phyloP scores from a whole-genome alignment of 73 alveolate species.

The Paramecium biaurelia region DNA sequence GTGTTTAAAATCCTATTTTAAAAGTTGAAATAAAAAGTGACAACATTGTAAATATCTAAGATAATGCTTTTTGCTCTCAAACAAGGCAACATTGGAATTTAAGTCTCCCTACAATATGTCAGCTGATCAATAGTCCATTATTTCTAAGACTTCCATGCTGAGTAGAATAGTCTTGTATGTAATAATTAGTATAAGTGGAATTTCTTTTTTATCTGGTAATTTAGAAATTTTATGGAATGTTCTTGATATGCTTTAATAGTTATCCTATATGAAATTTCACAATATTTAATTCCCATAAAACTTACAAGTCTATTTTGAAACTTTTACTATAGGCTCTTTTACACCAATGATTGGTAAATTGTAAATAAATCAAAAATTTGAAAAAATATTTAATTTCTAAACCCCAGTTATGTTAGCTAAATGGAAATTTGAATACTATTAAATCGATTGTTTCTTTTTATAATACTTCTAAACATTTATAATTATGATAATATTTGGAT shows the following conservation, averaged over 20 bases:
- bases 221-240: background rate
- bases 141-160: background rate
- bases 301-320: background rate
- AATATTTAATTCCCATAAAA: background rate
- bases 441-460: no score
- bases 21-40: background rate
- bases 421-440: background rate
- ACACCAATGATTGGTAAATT: background rate
- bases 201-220: background rate
- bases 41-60: background rate
- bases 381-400: no score
- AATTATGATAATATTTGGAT: background rate
- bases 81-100: background rate
- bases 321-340: background rate
- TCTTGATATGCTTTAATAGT: background rate
- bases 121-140: background rate
- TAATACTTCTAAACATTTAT: background rate
- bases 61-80: background rate
- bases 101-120: background rate
- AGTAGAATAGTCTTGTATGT: no score
- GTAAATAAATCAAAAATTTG: background rate
- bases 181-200: background rate
- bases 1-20: background rate
- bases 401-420: background rate
- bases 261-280: background rate